Evolutionary conservation across 2,329 filamentous ascomycete genomes (phyloP).

Genomic region (Neonectria faginata): DNA sequence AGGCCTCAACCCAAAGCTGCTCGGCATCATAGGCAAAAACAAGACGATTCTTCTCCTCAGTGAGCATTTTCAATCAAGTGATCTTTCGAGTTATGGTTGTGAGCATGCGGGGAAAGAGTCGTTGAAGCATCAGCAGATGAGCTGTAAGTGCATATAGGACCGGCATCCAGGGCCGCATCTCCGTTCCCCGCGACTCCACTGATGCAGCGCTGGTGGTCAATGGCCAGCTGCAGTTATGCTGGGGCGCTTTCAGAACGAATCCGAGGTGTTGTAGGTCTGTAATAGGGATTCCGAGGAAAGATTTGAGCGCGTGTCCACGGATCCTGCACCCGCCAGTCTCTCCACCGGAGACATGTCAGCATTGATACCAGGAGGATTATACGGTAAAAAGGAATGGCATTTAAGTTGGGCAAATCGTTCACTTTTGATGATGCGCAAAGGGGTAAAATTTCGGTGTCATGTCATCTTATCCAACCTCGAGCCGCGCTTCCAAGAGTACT

Average conservation of each 20-base stretch:
- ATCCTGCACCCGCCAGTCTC: not conserved
- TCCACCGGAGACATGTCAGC: constrained; percentile 1
- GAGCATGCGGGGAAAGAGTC: not conserved
- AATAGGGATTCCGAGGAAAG: not conserved
- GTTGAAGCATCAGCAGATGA: not conserved
- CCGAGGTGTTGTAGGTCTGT: not conserved
- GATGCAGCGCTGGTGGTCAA: constrained; percentile 6
- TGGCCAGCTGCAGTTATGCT: constrained; percentile 4
- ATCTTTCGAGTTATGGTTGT: not conserved
- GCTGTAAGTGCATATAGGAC: constrained; percentile 3
- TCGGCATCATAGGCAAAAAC: constrained; percentile 55
- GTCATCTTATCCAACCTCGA: not conserved
- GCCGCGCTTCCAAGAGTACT: too few relatives aligned
- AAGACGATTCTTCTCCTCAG: constrained; percentile 18
- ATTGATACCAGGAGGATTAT: too few relatives aligned
- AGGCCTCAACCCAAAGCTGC: constrained; percentile 61
- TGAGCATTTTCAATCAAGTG: constrained; percentile 8
- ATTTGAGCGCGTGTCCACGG: not conserved
- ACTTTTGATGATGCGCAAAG: too few relatives aligned
- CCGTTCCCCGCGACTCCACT: constrained; percentile 16
- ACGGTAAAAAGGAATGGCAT: not conserved
- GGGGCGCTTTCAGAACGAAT: not conserved
- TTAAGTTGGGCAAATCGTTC: too few relatives aligned
- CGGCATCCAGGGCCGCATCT: constrained; percentile 10
- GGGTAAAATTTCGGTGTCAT: too few relatives aligned